Evolutionary conservation across 805 yeast species (phyloP).

Genomic region (Blastobotrys mokoenaii): DNA sequence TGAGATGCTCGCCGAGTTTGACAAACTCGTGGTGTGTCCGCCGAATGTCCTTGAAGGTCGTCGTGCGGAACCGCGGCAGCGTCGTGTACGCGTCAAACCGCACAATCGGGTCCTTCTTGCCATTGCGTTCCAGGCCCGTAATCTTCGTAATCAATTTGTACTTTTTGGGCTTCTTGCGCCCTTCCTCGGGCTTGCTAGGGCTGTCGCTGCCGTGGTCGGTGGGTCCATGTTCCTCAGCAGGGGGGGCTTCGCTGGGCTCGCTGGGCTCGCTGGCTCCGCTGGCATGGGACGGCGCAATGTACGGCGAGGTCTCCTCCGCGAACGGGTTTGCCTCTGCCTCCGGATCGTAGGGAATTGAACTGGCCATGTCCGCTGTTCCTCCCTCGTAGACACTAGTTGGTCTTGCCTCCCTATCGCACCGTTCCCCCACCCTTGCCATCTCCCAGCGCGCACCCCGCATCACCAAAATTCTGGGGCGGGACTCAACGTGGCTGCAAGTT

Average conservation of each 20-base stretch:
- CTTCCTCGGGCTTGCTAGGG: slow-evolving; percentile 12
- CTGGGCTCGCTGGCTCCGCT: no score
- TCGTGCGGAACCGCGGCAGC: slow-evolving; percentile 67
- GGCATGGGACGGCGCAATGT: no score
- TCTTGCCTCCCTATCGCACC: no score
- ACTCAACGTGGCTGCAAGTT: no score
- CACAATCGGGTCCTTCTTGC: slow-evolving; percentile 70
- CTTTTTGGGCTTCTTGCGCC: slow-evolving; percentile 12
- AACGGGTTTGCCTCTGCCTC: slow-evolving; percentile 50
- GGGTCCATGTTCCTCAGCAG: neutral
- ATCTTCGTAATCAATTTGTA: slow-evolving; percentile 47
- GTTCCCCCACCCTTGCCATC: no score
- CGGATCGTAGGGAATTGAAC: slow-evolving; percentile 40
- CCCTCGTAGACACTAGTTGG: no score
- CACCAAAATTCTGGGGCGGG: no score
- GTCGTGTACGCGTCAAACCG: slow-evolving; percentile 63
- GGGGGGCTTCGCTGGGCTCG: neutral
- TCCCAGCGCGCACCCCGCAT: no score
- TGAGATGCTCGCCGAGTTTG: slow-evolving; percentile 66
- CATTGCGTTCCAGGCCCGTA: slow-evolving; percentile 61
- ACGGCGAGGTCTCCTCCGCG: slow-evolving; percentile 35
- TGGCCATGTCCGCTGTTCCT: slow-evolving; percentile 28
- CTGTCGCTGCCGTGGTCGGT: neutral
- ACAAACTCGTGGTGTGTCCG: slow-evolving; percentile 74
- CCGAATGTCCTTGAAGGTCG: slow-evolving; percentile 61